These are phyloP conservation scores for Xylariaceae sp. DNA, from an alignment of 2,329 filamentous ascomycete genomes.

Conservation along the genomic window DNA sequence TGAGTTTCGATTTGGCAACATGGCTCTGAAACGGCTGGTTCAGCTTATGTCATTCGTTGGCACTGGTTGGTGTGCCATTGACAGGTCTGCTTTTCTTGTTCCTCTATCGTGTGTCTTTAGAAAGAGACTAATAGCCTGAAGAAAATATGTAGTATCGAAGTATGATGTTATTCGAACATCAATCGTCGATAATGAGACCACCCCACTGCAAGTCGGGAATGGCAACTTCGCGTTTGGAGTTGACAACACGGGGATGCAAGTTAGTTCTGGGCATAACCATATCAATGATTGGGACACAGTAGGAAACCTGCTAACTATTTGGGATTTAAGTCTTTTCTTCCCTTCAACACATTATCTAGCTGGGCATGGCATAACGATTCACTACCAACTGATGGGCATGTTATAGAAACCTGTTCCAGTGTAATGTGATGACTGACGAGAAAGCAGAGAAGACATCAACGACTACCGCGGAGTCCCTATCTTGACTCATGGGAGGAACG, in stretches of 20 bases:
- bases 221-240: slow-evolving; percentile 32
- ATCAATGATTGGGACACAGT: background rate
- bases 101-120: background rate
- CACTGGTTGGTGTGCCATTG: slow-evolving; percentile 7
- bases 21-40: background rate
- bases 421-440: background rate
- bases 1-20: background rate
- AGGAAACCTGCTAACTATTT: background rate
- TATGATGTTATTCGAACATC: slow-evolving; percentile 24
- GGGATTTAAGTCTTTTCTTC: slow-evolving; percentile 22
- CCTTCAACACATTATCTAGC: slow-evolving; percentile 29
- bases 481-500: slow-evolving; percentile 36
- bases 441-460: slow-evolving; percentile 24
- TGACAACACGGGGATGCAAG: slow-evolving; percentile 31
- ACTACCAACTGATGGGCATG: slow-evolving; percentile 36
- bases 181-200: slow-evolving; percentile 27
- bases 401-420: background rate
- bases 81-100: slow-evolving; percentile 7
- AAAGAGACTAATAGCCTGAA: background rate
- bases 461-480: slow-evolving; percentile 35
- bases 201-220: slow-evolving; percentile 30
- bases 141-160: slow-evolving; percentile 21
- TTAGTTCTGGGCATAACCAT: background rate
- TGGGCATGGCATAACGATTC: slow-evolving; percentile 32
- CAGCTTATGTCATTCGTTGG: background rate